phyloP scores from a whole-genome alignment of 495 filamentous ascomycete genomes.

The Poronia punctata region DNA sequence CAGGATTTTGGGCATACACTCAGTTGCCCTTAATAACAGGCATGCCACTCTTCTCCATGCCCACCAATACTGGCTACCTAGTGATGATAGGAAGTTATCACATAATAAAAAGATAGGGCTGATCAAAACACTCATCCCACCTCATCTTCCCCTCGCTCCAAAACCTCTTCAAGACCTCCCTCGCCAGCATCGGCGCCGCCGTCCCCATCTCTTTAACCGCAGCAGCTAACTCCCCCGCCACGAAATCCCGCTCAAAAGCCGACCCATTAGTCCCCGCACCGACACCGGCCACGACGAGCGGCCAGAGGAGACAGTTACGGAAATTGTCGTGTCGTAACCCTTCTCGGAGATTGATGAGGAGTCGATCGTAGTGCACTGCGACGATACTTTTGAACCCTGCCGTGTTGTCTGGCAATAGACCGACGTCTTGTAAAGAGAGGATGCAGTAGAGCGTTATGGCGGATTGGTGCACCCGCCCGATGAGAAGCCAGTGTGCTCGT shows the following conservation, averaged over 20 bases:
- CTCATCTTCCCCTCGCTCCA: constrained; percentile 2
- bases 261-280: constrained; percentile 1
- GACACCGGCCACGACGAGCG: constrained; percentile 4
- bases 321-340: not conserved
- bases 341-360: constrained; percentile 8
- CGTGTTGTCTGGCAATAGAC: not conserved
- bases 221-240: constrained; percentile 4
- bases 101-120: constrained; percentile 4
- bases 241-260: constrained; percentile 4
- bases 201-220: constrained; percentile 1
- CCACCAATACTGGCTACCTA: not conserved
- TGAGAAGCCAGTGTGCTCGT: constrained; percentile 5
- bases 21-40: not conserved
- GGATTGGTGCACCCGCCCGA: constrained; percentile 5
- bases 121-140: constrained; percentile 11
- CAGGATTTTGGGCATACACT: too few relatives aligned
- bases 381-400: not conserved
- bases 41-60: not conserved
- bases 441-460: constrained; percentile 7
- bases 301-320: constrained; percentile 11
- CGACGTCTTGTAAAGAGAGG: not conserved
- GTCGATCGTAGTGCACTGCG: constrained; percentile 1
- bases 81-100: too few relatives aligned
- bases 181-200: constrained; percentile 2
- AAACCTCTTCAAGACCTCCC: not conserved